phyloP scores from a whole-genome alignment of 2,329 filamentous ascomycete species.

The Septoria linicola region DNA sequence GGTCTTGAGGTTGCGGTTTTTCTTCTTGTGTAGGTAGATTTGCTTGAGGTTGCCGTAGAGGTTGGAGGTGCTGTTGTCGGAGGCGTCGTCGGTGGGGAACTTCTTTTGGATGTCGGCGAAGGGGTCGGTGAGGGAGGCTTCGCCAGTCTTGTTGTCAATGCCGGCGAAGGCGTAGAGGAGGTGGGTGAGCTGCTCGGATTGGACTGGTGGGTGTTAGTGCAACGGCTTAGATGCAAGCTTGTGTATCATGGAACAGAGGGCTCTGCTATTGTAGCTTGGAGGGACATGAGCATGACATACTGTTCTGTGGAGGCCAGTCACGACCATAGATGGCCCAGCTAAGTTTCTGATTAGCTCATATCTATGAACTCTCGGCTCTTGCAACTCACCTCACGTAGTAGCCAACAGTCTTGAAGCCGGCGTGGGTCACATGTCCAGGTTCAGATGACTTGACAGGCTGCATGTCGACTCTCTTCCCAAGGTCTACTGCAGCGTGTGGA shows the following conservation, averaged over 20 bases:
- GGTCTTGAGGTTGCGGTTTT: conserved; percentile 71
- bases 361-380: no score
- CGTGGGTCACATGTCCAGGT: conserved; percentile 12
- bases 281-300: no score
- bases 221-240: no score
- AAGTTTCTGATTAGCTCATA: conserved; percentile 15
- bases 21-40: conserved; percentile 70
- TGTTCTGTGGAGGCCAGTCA: conserved; percentile 75
- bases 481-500: conserved; percentile 15
- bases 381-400: conserved; percentile 63
- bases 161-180: conserved; percentile 89
- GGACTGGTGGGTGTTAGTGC: conserved; percentile 46
- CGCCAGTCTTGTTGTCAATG: conserved; percentile 71
- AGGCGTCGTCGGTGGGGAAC: conserved; percentile 63
- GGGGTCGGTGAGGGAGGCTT: conserved; percentile 68
- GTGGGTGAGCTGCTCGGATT: conserved; percentile 77
- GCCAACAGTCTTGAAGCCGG: conserved; percentile 65
- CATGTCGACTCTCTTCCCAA: not conserved
- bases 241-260: no score
- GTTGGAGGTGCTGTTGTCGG: conserved; percentile 34
- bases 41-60: conserved; percentile 75
- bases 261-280: no score
- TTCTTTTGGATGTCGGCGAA: conserved; percentile 68
- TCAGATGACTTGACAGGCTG: not conserved
- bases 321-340: conserved; percentile 61